Evolutionary conservation across 305 asterid genomes (phyloP).

Genomic region (Fraxinus sp.): DNA sequence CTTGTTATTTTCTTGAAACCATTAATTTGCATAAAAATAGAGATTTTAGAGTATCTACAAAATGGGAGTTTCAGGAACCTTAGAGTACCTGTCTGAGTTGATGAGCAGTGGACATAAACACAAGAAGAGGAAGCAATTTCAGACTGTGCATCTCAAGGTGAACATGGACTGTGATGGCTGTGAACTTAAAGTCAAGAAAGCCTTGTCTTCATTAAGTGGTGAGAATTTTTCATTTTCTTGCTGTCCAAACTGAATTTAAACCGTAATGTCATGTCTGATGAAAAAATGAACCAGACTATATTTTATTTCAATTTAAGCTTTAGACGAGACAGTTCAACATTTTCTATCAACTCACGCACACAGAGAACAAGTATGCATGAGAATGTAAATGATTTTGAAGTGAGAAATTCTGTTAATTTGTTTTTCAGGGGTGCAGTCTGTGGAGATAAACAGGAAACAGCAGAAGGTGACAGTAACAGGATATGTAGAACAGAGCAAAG

Average conservation of each 20-base stretch:
- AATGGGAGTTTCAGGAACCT: constrained; percentile 61
- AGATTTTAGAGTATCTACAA: background rate
- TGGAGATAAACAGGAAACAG: constrained; percentile 70
- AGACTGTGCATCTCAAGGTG: constrained; percentile 70
- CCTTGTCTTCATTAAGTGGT: constrained; percentile 68
- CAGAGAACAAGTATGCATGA: background rate
- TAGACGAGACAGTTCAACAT: background rate
- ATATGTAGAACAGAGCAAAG: constrained; percentile 59
- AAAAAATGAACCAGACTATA: background rate
- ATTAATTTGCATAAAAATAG: background rate
- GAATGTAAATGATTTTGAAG: background rate
- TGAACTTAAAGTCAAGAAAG: constrained; percentile 77
- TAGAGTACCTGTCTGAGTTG: constrained; percentile 58
- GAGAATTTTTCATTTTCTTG: background rate
- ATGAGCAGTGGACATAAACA: constrained; percentile 41
- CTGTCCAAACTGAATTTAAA: background rate
- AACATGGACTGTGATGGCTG: constrained; percentile 96
- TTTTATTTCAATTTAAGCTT: background rate
- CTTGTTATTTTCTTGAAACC: background rate
- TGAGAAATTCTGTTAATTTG: background rate
- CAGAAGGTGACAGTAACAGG: constrained; percentile 81
- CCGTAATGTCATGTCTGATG: background rate
- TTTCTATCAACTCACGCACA: background rate
- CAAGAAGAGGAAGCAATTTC: constrained; percentile 50
- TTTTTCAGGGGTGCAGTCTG: constrained; percentile 61